Evolutionary conservation across 352 stramenopile genomes (phyloP).

Genomic region (Globisporangium alternatum): DNA sequence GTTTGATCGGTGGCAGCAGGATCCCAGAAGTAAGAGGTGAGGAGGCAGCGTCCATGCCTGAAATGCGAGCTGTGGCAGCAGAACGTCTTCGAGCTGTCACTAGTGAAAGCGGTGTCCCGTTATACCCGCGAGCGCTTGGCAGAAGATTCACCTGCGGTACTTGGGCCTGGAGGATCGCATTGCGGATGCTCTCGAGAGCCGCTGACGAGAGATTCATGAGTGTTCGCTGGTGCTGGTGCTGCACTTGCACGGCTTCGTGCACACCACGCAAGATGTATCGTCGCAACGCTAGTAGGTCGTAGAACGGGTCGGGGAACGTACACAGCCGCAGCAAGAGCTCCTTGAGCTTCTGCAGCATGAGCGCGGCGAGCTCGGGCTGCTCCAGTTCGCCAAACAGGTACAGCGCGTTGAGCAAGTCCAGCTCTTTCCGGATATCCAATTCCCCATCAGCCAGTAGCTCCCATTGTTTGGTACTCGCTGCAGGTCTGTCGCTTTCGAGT

Average conservation of each 20-base stretch:
- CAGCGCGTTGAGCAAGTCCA: slow-evolving; percentile 45
- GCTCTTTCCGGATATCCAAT: slow-evolving; percentile 19
- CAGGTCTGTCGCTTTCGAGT: slow-evolving; percentile 17
- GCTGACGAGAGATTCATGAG: slow-evolving; percentile 6
- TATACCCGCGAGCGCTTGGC: not conserved
- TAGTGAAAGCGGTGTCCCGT: not conserved
- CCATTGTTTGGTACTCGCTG: not conserved
- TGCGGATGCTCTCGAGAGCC: slow-evolving; percentile 12
- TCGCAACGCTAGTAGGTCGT: slow-evolving; percentile 47
- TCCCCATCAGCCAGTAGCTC: slow-evolving; percentile 1
- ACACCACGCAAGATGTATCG: slow-evolving; percentile 58
- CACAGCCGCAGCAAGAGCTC: slow-evolving; percentile 36
- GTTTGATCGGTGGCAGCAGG: slow-evolving; percentile 12
- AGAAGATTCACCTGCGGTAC: not conserved
- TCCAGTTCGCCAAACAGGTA: slow-evolving; percentile 50
- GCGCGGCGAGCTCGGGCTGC: slow-evolving; percentile 32
- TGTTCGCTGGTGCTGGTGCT: slow-evolving; percentile 44
- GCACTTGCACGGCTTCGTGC: slow-evolving; percentile 40
- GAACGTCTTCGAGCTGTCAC: not conserved
- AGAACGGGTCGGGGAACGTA: slow-evolving; percentile 51
- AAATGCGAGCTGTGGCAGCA: not conserved
- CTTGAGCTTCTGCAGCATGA: slow-evolving; percentile 53
- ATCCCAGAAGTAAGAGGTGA: not conserved
- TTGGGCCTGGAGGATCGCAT: not conserved
- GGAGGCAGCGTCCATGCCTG: not conserved